These are phyloP conservation scores for Colletotrichum kahawae DNA, from an alignment of 2,329 filamentous ascomycete species.

Conservation along the genomic window DNA sequence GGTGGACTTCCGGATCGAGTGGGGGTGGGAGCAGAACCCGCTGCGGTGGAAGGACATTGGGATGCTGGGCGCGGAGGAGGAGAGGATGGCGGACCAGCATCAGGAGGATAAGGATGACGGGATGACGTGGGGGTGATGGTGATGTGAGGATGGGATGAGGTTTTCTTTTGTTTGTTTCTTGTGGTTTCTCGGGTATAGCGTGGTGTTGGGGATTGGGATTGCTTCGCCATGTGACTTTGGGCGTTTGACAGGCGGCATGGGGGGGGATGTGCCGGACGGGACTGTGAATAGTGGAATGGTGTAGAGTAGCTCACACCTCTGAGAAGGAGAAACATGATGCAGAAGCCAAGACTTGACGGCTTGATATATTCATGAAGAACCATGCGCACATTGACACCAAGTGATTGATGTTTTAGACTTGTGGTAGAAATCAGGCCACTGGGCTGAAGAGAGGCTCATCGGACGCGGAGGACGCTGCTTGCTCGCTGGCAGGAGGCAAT, in stretches of 20 bases:
- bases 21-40: conserved; percentile 15
- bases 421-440: not conserved
- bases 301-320: not conserved
- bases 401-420: not conserved
- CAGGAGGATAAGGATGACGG: not conserved
- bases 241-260: not conserved
- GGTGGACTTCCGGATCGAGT: conserved; percentile 18
- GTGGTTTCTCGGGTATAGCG: not conserved
- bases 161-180: not conserved
- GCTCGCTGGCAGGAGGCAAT: not conserved
- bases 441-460: not conserved
- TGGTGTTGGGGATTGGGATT: not conserved
- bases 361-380: not conserved
- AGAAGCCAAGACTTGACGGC: not conserved
- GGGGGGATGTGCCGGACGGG: too few relatives aligned
- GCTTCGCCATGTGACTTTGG: not conserved
- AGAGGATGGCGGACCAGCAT: conserved; percentile 6
- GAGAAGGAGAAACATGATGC: not conserved
- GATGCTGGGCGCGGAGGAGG: not conserved
- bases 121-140: not conserved
- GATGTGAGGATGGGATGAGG: not conserved
- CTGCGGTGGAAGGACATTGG: conserved; percentile 6
- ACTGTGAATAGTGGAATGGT: not conserved
- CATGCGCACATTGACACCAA: not conserved
- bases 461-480: not conserved